These are phyloP conservation scores for Dipodascus albidus DNA, from an alignment of 805 yeast species.

Conservation along the genomic window DNA sequence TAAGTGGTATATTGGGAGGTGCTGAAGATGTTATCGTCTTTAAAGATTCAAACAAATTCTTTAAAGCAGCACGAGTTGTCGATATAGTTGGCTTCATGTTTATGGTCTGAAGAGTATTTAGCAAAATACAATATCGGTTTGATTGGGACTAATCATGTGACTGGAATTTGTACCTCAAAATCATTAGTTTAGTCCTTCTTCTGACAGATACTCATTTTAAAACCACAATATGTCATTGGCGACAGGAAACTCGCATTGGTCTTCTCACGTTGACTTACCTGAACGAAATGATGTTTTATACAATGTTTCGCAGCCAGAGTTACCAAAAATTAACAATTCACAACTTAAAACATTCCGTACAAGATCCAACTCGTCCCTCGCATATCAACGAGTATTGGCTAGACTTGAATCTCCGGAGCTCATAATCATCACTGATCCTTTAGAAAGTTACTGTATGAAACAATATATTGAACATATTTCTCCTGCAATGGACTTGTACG, in stretches of 20 bases:
- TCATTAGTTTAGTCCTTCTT: too few species aligned
- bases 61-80: not conserved
- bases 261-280: not conserved
- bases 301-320: not conserved
- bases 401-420: not conserved
- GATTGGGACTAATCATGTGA: not conserved
- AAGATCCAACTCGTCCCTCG: not conserved
- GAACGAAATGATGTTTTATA: too few species aligned
- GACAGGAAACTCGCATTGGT: not conserved
- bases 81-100: not conserved
- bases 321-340: not conserved
- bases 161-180: too few species aligned
- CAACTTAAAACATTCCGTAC: not conserved
- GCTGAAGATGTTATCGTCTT: not conserved
- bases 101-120: too few species aligned
- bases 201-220: too few species aligned
- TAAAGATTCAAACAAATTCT: not conserved
- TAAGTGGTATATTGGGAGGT: not conserved
- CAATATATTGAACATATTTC: not conserved
- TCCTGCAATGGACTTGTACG: not conserved
- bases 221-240: not conserved
- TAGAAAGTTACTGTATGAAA: not conserved
- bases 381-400: not conserved
- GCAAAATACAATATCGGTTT: too few species aligned
- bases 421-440: not conserved